Base-by-base conservation (phyloP, 345 rosid genomes). In the Pelargonium nanum region DNA sequence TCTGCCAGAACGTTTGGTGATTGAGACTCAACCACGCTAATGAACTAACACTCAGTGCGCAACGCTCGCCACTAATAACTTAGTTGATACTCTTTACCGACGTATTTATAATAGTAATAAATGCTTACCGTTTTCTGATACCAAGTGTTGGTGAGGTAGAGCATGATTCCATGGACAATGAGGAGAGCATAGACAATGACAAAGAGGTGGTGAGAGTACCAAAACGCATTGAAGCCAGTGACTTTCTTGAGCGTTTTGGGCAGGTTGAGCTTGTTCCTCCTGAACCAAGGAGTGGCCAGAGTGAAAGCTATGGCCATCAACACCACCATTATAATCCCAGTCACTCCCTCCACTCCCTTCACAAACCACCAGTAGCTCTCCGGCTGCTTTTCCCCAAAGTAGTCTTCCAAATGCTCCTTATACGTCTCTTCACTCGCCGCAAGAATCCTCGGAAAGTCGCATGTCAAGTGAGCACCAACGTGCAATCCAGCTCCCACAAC, bases 221-320 rank as follows among this genome's bases (percentile, higher is more conserved):
- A 89, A 64, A 89, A 89, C 52, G 95, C 95, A 57, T 89, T 89
- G 68, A 90, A 90, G 24, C 97, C 97, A 0, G 97, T 85, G 48
- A 90, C 83, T 68, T 73, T 87, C 70, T 80, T 83, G 7, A 90
- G 75, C 24, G 79, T 77, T 1, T 72, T 85, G 26, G 97, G 97
- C 21, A 85, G 59, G 61, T 87, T 85, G 65, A 89, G 79, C 77
- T 69, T 82, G 83, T 72, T 87, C 17, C 95, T 77, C 65, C 97
- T 75, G 50, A 89, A 87, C 97, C 95, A 89, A 19, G 92, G 97
- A 5, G 95, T 83, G 24, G 97, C 97, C 5, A 90, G 70, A 9
- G 89, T 83, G 66, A 87, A 90, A 0, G 95, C 97, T 59, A 87
- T 83, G 26, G 78, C 78, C 97, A 90, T 90, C 24, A 85, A 58